Evolutionary conservation across 2,329 filamentous ascomycete species (phyloP).

Genomic region (Fusarium veterinarium): DNA sequence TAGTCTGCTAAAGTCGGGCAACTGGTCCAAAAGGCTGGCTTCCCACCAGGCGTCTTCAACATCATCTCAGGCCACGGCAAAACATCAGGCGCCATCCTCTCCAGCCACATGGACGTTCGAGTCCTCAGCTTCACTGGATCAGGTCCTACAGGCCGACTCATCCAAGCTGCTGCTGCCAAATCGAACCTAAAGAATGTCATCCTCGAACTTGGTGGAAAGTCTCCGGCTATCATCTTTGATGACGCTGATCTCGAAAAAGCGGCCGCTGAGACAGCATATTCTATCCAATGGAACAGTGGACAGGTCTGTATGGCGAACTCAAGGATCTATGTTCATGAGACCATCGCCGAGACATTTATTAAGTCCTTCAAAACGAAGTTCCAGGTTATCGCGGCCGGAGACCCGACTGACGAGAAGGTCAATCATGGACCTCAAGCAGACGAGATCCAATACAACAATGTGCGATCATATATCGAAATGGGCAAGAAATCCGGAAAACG

Average conservation of each 20-base stretch:
- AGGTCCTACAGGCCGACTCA: slow-evolving; percentile 75
- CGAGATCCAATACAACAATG: slow-evolving; percentile 4
- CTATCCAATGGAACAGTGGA: slow-evolving; percentile 65
- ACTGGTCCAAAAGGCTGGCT: slow-evolving; percentile 77
- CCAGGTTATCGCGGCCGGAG: not conserved
- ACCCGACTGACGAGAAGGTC: not conserved
- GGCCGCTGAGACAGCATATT: slow-evolving; percentile 61
- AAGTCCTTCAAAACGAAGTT: slow-evolving; percentile 5
- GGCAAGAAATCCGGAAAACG: slow-evolving; percentile 2
- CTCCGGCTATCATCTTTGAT: slow-evolving; percentile 71
- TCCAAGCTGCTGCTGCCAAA: slow-evolving; percentile 73
- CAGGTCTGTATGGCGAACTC: slow-evolving; percentile 71
- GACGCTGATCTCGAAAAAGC: slow-evolving; percentile 52
- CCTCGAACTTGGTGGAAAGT: slow-evolving; percentile 76
- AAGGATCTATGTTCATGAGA: slow-evolving; percentile 67
- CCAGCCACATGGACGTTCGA: slow-evolving; percentile 74
- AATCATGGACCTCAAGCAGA: slow-evolving; percentile 25
- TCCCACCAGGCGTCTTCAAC: slow-evolving; percentile 80
- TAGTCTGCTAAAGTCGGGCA: slow-evolving; percentile 51
- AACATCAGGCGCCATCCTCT: slow-evolving; percentile 73
- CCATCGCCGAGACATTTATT: slow-evolving; percentile 49
- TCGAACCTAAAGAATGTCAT: slow-evolving; percentile 73
- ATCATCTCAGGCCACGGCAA: slow-evolving; percentile 76
- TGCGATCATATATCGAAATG: slow-evolving; percentile 12
- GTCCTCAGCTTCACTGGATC: slow-evolving; percentile 83